Evolutionary conservation across 2,329 filamentous ascomycete genomes (phyloP), one percentile per base, ranked within the genome.

Genomic region (Diplodia intermedia): DNA sequence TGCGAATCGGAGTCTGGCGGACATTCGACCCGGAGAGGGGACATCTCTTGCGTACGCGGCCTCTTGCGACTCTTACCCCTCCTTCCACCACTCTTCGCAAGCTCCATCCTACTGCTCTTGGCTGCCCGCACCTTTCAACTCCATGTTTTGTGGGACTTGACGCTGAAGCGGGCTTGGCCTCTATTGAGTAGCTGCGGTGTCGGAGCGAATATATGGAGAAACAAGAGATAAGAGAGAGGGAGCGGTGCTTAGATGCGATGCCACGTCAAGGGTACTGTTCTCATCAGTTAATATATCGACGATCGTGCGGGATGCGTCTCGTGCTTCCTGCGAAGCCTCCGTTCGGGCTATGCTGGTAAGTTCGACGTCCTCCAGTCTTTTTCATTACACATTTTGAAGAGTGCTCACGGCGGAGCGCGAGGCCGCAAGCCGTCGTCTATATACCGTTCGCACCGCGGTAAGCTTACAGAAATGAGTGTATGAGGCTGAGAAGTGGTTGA

Each of bases 1-100:
- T 60, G 56, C 56, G 56, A 60, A 60, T 60, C 56, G 38, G 56
- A 60, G 15, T 47, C 47, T 18, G 23, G 38, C 56, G 56, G 36
- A 60, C 47, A 23, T 29, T 31, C 7, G 26, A n/a, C 23, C 23
- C 11, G 55, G 3, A 18, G 40, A 11, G 43, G 43, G 43, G 43
- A 38, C 14, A 11, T 47, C 9, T 18, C 43, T 47, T 47, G 43
- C 56, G 23, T 31, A 26, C 54, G 33, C 54, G 54, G 33, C 54
- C 36, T 47, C 18, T 40, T 29, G 8, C 38, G 7, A 26, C 15
- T 4, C 26, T 29, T 31, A 14, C 23, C 14, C 33, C 14, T 31
- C 29, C 9, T 12, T 11, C 36, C 9, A 11, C 36, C 29, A 4
- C 2, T n/a, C 12, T 31, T 55, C 14, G 7, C 52, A 55, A 55